A percentile compares a stretch with the other conserved stretches of the same genome.
These are phyloP conservation scores for Fusarium papillatum DNA, from an alignment of 2,329 filamentous ascomycete species.

Conservation along the genomic window DNA sequence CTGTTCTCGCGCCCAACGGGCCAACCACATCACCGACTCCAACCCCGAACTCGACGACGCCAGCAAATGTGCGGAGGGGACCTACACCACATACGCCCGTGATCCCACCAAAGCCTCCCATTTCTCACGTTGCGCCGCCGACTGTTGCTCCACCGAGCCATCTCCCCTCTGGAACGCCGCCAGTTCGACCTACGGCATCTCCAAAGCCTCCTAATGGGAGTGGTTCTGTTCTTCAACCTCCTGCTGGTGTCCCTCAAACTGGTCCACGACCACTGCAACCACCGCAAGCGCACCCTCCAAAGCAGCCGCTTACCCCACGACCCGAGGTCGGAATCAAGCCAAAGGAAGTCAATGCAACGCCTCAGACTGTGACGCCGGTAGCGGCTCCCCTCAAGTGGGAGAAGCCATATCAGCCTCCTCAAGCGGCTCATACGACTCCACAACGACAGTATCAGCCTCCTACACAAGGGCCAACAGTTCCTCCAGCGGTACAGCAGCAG, in stretches of 20 bases:
- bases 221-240: conserved; percentile 53
- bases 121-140: conserved; percentile 37
- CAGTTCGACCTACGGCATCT: conserved; percentile 45
- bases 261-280: conserved; percentile 49
- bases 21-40: conserved; percentile 40
- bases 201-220: conserved; percentile 47
- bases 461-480: conserved; percentile 36
- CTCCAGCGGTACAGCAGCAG: conserved; percentile 36
- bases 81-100: conserved; percentile 50
- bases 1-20: conserved; percentile 41
- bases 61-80: conserved; percentile 43
- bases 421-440: conserved; percentile 40
- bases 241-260: conserved; percentile 49
- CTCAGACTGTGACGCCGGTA: conserved; percentile 40
- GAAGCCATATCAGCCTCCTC: conserved; percentile 55
- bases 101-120: conserved; percentile 50
- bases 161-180: conserved; percentile 44
- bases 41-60: conserved; percentile 28
- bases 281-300: conserved; percentile 45
- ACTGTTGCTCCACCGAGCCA: conserved; percentile 46
- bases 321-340: conserved; percentile 49
- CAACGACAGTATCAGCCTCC: conserved; percentile 44
- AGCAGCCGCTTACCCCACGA: conserved; percentile 50
- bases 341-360: conserved; percentile 42
- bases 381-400: conserved; percentile 55